Conservation (phyloP, 2,329 filamentous ascomycete species). For the Boeremia exigua region DNA sequence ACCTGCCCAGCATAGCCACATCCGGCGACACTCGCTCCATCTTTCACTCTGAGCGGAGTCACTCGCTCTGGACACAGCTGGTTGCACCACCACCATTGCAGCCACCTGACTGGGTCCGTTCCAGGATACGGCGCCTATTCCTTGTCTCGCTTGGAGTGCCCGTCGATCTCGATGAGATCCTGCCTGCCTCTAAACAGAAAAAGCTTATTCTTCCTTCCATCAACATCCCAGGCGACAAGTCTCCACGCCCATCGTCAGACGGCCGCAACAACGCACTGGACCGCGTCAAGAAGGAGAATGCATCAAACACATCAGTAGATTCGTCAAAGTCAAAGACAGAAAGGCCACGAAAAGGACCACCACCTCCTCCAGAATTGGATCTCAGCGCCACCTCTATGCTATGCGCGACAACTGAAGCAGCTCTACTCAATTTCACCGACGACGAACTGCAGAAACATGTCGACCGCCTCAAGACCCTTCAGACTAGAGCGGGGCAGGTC, state of each 20-base stretch:
- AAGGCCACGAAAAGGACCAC: conserved; percentile 62
- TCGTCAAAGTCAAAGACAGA: conserved; percentile 47
- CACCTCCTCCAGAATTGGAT: conserved; percentile 77
- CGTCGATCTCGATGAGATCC: conserved; percentile 94
- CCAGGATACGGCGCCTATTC: conserved; percentile 91
- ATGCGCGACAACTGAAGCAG: conserved; percentile 84
- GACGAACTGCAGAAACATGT: conserved; percentile 77
- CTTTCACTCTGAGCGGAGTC: conserved; percentile 80
- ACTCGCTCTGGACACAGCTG: conserved; percentile 94
- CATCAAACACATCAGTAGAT: conserved; percentile 48
- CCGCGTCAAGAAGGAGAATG: conserved; percentile 49
- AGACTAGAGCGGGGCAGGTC: conserved; percentile 74
- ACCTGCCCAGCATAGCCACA: conserved; percentile 53
- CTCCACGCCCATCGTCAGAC: conserved; percentile 47
- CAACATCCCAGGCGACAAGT: conserved; percentile 46
- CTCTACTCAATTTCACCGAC: conserved; percentile 78
- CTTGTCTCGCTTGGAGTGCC: conserved; percentile 95
- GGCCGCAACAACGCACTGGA: conserved; percentile 45
- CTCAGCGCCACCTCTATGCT: conserved; percentile 77
- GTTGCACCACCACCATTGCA: conserved; percentile 93
- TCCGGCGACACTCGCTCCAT: conserved; percentile 40
- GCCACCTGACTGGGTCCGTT: conserved; percentile 97
- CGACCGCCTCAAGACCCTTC: conserved; percentile 69
- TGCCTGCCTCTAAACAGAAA: conserved; percentile 97
- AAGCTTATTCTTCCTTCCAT: conserved; percentile 92